A percentile compares a stretch with the other conserved stretches of the same genome.
phyloP scores from a whole-genome alignment of 768 basidiomycete genomes.

The Russula ochroleuca region DNA sequence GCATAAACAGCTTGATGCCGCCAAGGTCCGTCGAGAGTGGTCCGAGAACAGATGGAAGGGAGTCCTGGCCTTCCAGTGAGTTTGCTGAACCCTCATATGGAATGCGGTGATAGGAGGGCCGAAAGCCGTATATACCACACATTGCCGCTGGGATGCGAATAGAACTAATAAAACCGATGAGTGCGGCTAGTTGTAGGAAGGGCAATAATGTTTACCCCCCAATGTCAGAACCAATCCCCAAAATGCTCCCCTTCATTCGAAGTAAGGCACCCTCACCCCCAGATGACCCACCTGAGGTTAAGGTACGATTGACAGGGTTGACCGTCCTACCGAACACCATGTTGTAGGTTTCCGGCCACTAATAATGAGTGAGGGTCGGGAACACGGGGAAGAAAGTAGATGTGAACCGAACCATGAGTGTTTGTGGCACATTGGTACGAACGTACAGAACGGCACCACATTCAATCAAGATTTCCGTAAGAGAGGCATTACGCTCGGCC shows the following conservation, averaged over 20 bases:
- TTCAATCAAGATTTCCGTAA: slow-evolving; percentile 50
- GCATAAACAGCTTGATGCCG: slow-evolving; percentile 63
- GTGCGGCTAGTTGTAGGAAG: neutral
- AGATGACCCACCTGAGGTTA: slow-evolving; percentile 76
- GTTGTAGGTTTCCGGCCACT: slow-evolving; percentile 81
- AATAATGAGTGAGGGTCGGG: neutral
- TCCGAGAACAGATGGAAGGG: slow-evolving; percentile 66
- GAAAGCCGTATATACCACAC: slow-evolving; percentile 66
- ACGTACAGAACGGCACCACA: slow-evolving; percentile 58
- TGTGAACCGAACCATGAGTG: slow-evolving; percentile 41
- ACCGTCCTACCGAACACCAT: slow-evolving; percentile 71
- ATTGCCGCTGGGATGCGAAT: slow-evolving; percentile 66
- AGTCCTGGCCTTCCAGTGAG: slow-evolving; percentile 66
- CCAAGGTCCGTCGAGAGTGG: slow-evolving; percentile 57
- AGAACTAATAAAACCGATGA: slow-evolving; percentile 43
- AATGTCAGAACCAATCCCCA: slow-evolving; percentile 77
- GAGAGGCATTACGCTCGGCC: slow-evolving; percentile 45
- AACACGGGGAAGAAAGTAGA: slow-evolving; percentile 2
- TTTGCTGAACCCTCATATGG: slow-evolving; percentile 68
- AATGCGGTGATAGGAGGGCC: slow-evolving; percentile 63
- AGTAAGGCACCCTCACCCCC: slow-evolving; percentile 84
- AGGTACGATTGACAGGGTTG: slow-evolving; percentile 68
- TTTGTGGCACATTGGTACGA: slow-evolving; percentile 54
- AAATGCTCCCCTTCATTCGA: slow-evolving; percentile 45
- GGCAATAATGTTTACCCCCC: slow-evolving; percentile 50